These are phyloP conservation scores for Fusarium longipes DNA, from an alignment of 2,329 filamentous ascomycete genomes.

Conservation along the genomic window DNA sequence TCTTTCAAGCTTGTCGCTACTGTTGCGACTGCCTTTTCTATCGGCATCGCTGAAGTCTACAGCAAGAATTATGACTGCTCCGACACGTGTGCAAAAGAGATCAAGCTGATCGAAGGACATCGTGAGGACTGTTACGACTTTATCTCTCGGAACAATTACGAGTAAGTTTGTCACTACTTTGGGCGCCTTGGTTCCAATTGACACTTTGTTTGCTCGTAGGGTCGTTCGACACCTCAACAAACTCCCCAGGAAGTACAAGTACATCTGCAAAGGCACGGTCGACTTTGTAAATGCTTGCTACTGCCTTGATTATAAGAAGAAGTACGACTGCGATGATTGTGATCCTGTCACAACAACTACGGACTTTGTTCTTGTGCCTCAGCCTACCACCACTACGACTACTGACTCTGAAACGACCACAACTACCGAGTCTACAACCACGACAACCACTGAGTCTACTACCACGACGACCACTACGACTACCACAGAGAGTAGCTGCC, in stretches of 20 bases:
- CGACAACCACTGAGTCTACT: neutral
- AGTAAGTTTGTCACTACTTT: neutral
- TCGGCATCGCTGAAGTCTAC: neutral
- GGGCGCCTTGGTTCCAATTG: neutral
- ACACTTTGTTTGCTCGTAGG: neutral
- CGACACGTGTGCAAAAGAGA: neutral
- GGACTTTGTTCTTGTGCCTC: neutral
- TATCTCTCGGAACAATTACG: neutral
- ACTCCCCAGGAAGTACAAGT: neutral
- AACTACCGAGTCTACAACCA: neutral
- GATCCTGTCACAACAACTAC: neutral
- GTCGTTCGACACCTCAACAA: neutral
- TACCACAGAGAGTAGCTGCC: neutral
- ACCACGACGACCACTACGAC: neutral
- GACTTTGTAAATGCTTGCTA: neutral
- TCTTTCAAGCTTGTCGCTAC: neutral
- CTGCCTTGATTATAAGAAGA: neutral
- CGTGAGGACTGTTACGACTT: neutral
- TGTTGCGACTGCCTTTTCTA: neutral
- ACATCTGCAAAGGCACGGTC: neutral
- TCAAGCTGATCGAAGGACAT: neutral
- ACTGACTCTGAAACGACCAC: neutral
- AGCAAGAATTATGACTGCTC: neutral
- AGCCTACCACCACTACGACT: neutral
- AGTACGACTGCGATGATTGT: neutral